phyloP scores from a whole-genome alignment of 495 filamentous ascomycete species.

The Poronia punctata region DNA sequence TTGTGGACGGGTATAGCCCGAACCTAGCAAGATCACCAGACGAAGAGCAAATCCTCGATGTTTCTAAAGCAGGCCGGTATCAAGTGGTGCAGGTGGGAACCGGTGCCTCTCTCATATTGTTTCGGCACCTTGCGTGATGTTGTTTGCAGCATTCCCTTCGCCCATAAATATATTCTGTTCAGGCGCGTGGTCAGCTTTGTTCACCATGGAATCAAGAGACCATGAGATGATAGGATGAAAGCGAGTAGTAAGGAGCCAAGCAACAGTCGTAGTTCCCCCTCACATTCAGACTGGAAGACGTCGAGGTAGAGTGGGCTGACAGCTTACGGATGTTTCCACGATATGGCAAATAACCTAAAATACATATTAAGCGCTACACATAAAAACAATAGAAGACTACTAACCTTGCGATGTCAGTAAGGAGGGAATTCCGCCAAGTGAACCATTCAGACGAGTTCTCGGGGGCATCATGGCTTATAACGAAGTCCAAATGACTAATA shows the following conservation, averaged over 20 bases:
- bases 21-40: constrained; percentile 32
- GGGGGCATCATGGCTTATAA: constrained; percentile 24
- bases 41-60: constrained; percentile 29
- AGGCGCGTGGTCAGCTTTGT: no score
- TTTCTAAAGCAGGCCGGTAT: background rate
- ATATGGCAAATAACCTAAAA: constrained; percentile 4
- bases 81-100: background rate
- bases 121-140: no score
- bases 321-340: constrained; percentile 3
- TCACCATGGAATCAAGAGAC: no score
- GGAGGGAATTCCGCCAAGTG: constrained; percentile 2
- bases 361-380: background rate
- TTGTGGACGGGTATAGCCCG: constrained; percentile 38
- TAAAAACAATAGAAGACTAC: background rate
- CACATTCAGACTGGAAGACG: background rate
- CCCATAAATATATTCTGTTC: no score
- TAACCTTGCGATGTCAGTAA: constrained; percentile 3
- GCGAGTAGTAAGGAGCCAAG: no score
- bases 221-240: no score
- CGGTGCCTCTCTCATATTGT: no score
- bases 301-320: constrained; percentile 5
- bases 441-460: constrained; percentile 18
- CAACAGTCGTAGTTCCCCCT: no score
- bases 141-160: no score
- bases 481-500: constrained; percentile 31